Percentiles rank a stretch among this genome's conserved stretches.
Conservation (phyloP, 2,329 filamentous ascomycete species). For the Epichloe sylvatica region DNA sequence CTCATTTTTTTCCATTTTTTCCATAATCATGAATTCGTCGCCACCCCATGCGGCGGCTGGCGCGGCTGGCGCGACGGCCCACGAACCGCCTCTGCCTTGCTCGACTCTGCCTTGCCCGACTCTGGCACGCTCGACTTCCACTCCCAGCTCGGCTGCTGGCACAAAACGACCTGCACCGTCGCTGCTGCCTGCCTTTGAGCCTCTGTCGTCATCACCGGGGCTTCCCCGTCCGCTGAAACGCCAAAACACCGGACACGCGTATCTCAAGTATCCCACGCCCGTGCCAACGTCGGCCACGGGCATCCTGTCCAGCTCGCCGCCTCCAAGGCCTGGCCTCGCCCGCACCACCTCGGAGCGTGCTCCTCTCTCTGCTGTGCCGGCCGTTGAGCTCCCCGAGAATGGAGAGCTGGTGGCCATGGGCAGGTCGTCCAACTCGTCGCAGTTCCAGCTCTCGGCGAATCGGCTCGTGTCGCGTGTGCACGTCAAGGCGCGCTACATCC, state of each 20-base stretch:
- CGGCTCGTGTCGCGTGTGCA: conserved; percentile 88
- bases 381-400: conserved; percentile 64
- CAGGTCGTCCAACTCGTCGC: conserved; percentile 85
- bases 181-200: conserved; percentile 67
- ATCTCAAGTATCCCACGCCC: conserved; percentile 76
- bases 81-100: conserved; percentile 22
- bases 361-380: conserved; percentile 72
- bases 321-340: conserved; percentile 33
- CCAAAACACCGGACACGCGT: conserved; percentile 36
- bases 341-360: conserved; percentile 61
- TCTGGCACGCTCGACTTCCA: background rate
- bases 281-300: conserved; percentile 88
- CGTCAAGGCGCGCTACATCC: conserved; percentile 72
- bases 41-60: conserved; percentile 10
- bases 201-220: conserved; percentile 60
- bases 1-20: too few relatives aligned
- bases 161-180: conserved; percentile 51
- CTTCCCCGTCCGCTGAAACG: conserved; percentile 58
- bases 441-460: conserved; percentile 86
- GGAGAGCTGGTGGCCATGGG: conserved; percentile 79
- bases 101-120: conserved; percentile 5
- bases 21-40: conserved; percentile 26
- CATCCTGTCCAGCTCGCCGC: conserved; percentile 77
- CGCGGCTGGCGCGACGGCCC: background rate
- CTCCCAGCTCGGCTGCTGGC: conserved; percentile 20